Evolutionary conservation across 371 early-diverging fungal genomes (phyloP).

Genomic region (Chytridiales sp.): DNA sequence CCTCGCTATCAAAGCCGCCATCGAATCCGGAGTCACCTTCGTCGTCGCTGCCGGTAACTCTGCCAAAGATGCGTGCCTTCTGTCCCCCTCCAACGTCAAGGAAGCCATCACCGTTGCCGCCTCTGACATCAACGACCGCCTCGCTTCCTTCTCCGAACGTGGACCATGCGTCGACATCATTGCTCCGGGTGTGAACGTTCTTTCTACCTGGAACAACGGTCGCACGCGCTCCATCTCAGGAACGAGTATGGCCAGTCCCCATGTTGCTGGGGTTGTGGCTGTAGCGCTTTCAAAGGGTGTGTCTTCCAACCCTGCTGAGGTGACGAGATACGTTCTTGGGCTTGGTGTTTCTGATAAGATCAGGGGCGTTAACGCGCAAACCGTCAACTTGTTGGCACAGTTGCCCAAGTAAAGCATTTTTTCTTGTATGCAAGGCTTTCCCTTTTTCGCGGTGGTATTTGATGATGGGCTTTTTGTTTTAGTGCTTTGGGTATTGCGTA

Average conservation of each 20-base stretch:
- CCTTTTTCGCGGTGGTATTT: too few relatives aligned
- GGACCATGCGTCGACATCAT: constrained; percentile 71
- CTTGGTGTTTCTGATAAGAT: background rate
- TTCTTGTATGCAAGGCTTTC: too few relatives aligned
- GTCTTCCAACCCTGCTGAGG: background rate
- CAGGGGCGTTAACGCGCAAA: background rate
- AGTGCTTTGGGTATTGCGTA: too few relatives aligned
- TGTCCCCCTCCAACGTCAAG: constrained; percentile 46
- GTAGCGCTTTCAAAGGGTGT: constrained; percentile 11
- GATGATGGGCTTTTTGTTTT: too few relatives aligned
- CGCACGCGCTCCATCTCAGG: constrained; percentile 63
- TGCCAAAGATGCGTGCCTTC: constrained; percentile 59
- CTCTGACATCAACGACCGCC: constrained; percentile 51
- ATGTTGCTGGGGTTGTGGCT: constrained; percentile 75
- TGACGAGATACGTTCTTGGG: background rate
- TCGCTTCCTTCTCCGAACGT: constrained; percentile 68
- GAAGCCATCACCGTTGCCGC: constrained; percentile 58
- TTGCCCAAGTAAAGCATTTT: background rate
- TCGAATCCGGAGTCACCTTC: constrained; percentile 9
- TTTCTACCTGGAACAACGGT: constrained; percentile 26
- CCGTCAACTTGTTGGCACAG: constrained; percentile 4
- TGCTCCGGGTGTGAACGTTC: constrained; percentile 56
- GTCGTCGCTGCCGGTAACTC: constrained; percentile 46
- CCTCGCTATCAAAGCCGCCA: constrained; percentile 20
- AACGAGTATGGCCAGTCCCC: constrained; percentile 82